Evolutionary conservation across 257 asterid genomes (phyloP).

Genomic region (Solanum commersonii): DNA sequence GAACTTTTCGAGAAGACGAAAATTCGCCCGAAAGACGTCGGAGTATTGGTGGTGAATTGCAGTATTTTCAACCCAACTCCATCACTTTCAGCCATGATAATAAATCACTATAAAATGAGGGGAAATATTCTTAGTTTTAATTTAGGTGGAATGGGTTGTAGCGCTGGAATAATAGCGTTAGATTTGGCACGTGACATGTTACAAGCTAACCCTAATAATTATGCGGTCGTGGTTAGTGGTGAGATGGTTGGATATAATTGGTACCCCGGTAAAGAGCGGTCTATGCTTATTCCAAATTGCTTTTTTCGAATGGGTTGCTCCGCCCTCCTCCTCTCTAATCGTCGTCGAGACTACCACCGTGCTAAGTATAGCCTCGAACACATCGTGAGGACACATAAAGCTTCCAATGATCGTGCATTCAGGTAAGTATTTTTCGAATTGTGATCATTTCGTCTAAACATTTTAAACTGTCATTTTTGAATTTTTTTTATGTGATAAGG

Average conservation of each 20-base stretch:
- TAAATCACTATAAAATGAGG: constrained; percentile 89
- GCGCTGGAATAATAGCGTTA: constrained; percentile 69
- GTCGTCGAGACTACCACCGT: constrained; percentile 72
- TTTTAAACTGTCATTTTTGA: too few relatives aligned
- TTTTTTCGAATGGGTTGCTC: constrained; percentile 98
- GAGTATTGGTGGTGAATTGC: constrained; percentile 77
- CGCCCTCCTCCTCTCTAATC: constrained; percentile 75
- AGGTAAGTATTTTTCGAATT: constrained; percentile 16
- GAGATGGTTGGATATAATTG: constrained; percentile 93
- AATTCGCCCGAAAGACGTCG: constrained; percentile 78
- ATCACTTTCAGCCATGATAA: constrained; percentile 94
- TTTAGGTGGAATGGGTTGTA: constrained; percentile 95
- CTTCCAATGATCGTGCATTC: constrained; percentile 87
- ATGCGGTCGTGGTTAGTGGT: constrained; percentile 79
- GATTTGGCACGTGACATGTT: constrained; percentile 92
- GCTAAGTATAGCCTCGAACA: constrained; percentile 85
- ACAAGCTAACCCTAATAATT: constrained; percentile 67
- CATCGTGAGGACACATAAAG: constrained; percentile 88
- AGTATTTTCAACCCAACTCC: constrained; percentile 97
- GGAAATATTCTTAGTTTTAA: constrained; percentile 85
- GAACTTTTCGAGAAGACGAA: constrained; percentile 65
- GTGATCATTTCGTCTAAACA: not conserved
- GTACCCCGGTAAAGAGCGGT: constrained; percentile 80
- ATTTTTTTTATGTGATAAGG: not conserved
- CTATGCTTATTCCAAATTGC: constrained; percentile 88